Conservation (phyloP, 345 rosid genomes). For the Schrenkiella parvula region DNA sequence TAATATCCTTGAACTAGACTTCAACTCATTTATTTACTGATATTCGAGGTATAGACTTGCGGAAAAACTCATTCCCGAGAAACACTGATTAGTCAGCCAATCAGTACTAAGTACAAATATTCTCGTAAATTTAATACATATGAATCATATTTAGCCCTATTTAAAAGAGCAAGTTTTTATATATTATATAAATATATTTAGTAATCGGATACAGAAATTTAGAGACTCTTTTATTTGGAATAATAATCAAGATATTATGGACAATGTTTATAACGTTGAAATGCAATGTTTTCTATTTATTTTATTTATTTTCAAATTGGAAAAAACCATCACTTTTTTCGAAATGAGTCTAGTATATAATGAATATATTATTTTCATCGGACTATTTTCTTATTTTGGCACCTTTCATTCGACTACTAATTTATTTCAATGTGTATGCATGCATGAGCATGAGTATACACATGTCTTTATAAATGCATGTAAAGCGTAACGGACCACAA, state of each 20-base stretch:
- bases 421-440: slow-evolving; percentile 27
- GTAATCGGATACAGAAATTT: neutral
- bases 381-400: slow-evolving; percentile 11
- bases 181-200: neutral
- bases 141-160: neutral
- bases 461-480: slow-evolving; percentile 28
- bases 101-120: neutral
- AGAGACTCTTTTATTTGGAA: neutral
- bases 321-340: neutral
- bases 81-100: slow-evolving; percentile 15
- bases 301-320: neutral
- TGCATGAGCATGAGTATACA: slow-evolving; percentile 29
- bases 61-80: slow-evolving; percentile 8
- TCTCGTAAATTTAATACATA: neutral
- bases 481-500: slow-evolving; percentile 27
- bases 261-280: neutral
- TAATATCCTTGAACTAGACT: neutral
- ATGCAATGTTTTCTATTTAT: neutral
- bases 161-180: neutral
- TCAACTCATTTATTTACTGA: neutral
- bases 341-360: neutral
- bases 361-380: neutral
- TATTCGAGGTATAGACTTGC: neutral
- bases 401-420: slow-evolving; percentile 22
- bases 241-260: neutral